Evolutionary conservation across 768 basidiomycete species (phyloP).

Genomic region (Mycena pura): DNA sequence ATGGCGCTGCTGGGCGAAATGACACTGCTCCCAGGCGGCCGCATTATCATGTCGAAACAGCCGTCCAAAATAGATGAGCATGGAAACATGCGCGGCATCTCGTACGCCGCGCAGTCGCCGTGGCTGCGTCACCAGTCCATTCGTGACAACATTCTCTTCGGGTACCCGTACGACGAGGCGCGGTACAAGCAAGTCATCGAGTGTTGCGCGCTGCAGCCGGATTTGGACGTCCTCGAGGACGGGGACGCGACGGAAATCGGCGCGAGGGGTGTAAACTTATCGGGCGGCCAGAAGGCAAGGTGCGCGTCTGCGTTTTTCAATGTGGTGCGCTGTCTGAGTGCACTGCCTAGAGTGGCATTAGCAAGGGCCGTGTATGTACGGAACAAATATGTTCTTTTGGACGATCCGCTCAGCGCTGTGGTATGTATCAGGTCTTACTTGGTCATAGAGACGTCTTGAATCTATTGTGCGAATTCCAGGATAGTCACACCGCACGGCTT

Average conservation of each 20-base stretch:
- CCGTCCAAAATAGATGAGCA: constrained; percentile 61
- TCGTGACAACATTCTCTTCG: constrained; percentile 83
- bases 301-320: constrained; percentile 27
- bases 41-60: constrained; percentile 73
- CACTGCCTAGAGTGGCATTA: constrained; percentile 60
- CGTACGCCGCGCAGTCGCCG: constrained; percentile 77
- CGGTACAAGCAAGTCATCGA: constrained; percentile 79
- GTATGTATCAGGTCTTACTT: constrained; percentile 45
- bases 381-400: constrained; percentile 56
- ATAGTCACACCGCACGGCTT: constrained; percentile 71
- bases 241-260: constrained; percentile 82
- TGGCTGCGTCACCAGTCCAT: constrained; percentile 78
- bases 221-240: constrained; percentile 87
- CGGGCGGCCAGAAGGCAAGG: constrained; percentile 71
- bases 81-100: constrained; percentile 67
- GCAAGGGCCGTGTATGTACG: constrained; percentile 9
- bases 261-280: constrained; percentile 48
- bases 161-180: constrained; percentile 71
- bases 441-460: no score
- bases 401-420: constrained; percentile 68
- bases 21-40: constrained; percentile 56
- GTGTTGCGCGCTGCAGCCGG: constrained; percentile 81
- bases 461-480: constrained; percentile 43
- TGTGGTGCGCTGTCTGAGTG: constrained; percentile 47
- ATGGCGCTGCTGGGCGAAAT: constrained; percentile 79